Evolutionary conservation across 257 asterid species (phyloP), one percentile per base, ranked within the genome.

Genomic region (Pogostemon cablin): DNA sequence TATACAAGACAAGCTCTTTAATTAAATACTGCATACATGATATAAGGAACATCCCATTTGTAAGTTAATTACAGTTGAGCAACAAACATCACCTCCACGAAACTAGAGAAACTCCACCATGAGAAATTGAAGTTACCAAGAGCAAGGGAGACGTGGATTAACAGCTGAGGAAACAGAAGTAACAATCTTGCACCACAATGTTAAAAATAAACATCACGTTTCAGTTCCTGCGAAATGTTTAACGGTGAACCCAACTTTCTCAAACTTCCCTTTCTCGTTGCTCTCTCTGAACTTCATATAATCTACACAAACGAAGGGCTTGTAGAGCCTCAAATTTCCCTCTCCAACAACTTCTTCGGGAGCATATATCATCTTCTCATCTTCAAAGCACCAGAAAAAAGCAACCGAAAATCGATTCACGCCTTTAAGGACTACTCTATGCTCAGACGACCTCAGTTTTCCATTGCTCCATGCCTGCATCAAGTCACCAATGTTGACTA

Each of bases 391-490:
- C 88, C 92, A 84, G 78, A 87, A 87, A 78, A 87, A 87, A 48
- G 95, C 95, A 75, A 75, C 11, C 32, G 95, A 85, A 54, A 85
- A 82, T 46, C 89, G 86, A 40, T 37, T 53, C 35, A 59, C 67
- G 4, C 57, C 55, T 69, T 67, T 79, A 20, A 83, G 75, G 64
- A 87, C 67, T 5, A 87, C 91, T 72, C 87, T 77, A 70, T 87
- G 95, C 73, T 87, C 86, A 40, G 91, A 81, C 6, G 87, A 87
- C 75, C 85, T 74, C 47, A 85, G 75, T 25, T 60, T 68, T 7
- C 81, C 91, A 32, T 85, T 87, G 81, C 86, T 85, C 91, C 91
- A 87, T 6, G 95, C 95, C 67, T 87, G 84, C 87, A 85, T 74
- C 43, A 87, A 74, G 59, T 87, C 95, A 10, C 95, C 91, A 41